Percentiles rank a stretch among this genome's conserved stretches.
phyloP scores from a whole-genome alignment of 108 stramenopile species.

The Epithemia pelagica region DNA sequence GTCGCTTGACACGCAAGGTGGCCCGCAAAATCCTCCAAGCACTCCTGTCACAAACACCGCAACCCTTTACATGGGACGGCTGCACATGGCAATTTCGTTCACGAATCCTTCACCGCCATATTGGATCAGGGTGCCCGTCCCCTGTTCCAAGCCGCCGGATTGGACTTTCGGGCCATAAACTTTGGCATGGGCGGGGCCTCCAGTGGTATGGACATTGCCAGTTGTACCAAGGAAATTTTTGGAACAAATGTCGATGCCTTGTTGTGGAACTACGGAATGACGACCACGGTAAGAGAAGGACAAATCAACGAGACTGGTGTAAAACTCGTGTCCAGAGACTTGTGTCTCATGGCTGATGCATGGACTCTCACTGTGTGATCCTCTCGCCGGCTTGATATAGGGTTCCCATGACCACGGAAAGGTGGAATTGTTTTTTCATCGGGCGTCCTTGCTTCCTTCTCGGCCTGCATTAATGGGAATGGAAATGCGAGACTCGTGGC shows the following conservation, averaged over 20 bases:
- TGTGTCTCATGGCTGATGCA: too few relatives aligned
- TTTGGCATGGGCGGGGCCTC: constrained; percentile 67
- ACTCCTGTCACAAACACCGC: too few relatives aligned
- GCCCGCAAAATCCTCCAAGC: too few relatives aligned
- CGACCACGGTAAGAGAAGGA: too few relatives aligned
- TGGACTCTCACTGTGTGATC: too few relatives aligned
- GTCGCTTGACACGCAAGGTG: too few relatives aligned
- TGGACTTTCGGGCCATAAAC: constrained; percentile 55
- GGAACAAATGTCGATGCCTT: constrained; percentile 59
- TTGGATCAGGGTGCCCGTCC: constrained; percentile 37
- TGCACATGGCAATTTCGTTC: constrained; percentile 69
- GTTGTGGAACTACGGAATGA: constrained; percentile 56
- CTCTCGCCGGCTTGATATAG: too few relatives aligned
- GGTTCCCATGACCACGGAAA: not conserved
- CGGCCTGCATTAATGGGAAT: constrained; percentile 28
- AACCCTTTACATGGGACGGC: too few relatives aligned
- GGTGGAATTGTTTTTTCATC: constrained; percentile 26
- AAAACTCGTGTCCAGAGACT: too few relatives aligned
- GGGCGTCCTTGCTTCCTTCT: constrained; percentile 16
- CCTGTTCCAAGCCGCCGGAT: constrained; percentile 48
- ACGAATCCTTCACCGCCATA: constrained; percentile 58
- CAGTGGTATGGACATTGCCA: constrained; percentile 22
- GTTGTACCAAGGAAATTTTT: constrained; percentile 57
- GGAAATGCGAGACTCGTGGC: not conserved
- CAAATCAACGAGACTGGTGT: too few relatives aligned